Evolutionary conservation across 2,329 filamentous ascomycete species (phyloP).

Genomic region (Paramyrothecium roridum): DNA sequence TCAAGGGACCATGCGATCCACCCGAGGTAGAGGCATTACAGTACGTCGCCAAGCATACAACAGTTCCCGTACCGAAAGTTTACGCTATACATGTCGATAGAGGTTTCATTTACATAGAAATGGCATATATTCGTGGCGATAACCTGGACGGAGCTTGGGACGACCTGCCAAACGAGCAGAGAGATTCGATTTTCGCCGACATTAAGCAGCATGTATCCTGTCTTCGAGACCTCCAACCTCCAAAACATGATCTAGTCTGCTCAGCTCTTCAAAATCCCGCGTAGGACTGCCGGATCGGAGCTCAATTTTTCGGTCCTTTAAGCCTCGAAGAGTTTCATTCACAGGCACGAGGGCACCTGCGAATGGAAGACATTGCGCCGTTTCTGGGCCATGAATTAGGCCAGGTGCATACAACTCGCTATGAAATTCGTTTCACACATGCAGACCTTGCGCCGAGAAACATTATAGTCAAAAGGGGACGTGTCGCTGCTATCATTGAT

Average conservation of each 20-base stretch:
- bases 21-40: constrained; percentile 25
- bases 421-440: constrained; percentile 20
- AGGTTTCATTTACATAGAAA: constrained; percentile 19
- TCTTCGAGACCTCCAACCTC: constrained; percentile 20
- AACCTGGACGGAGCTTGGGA: constrained; percentile 14
- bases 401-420: constrained; percentile 16
- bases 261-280: constrained; percentile 21
- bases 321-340: constrained; percentile 20
- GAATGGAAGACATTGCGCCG: constrained; percentile 15
- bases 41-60: constrained; percentile 22
- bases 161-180: constrained; percentile 14
- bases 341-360: constrained; percentile 12
- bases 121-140: constrained; percentile 17
- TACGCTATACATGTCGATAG: constrained; percentile 15
- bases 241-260: constrained; percentile 12
- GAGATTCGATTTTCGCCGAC: constrained; percentile 14
- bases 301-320: constrained; percentile 19
- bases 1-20: constrained; percentile 24
- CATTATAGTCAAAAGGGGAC: constrained; percentile 20
- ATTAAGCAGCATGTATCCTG: constrained; percentile 15
- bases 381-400: constrained; percentile 18
- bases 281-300: constrained; percentile 20
- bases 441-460: constrained; percentile 20
- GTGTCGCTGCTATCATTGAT: constrained; percentile 24
- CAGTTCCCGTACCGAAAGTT: constrained; percentile 21